A percentile compares a stretch with the other conserved stretches of the same genome.
These are phyloP conservation scores for Cercophora newfieldiana DNA, from an alignment of 495 filamentous ascomycete genomes.

Conservation along the genomic window DNA sequence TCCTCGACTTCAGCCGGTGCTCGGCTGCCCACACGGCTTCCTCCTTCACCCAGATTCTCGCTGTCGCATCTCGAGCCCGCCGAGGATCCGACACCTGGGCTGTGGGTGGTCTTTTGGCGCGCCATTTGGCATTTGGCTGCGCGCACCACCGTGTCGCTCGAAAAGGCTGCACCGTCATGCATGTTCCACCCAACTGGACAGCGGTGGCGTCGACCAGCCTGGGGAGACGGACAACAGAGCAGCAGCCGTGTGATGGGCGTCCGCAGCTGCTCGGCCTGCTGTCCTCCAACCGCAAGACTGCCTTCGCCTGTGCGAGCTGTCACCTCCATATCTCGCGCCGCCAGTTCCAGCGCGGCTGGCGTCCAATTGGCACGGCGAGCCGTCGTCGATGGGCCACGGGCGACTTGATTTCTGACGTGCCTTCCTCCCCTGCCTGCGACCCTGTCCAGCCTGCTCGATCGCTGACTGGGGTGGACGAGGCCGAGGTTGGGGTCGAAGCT, in stretches of 20 bases:
- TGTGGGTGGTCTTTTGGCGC: background rate
- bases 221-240: background rate
- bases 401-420: slow-evolving; percentile 26
- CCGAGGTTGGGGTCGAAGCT: slow-evolving; percentile 15
- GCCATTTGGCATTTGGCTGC: slow-evolving; percentile 1
- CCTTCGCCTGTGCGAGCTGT: background rate
- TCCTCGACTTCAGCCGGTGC: slow-evolving; percentile 29
- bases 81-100: slow-evolving; percentile 8
- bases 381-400: slow-evolving; percentile 3
- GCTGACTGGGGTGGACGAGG: slow-evolving; percentile 13
- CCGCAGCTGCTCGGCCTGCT: background rate
- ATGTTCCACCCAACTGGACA: slow-evolving; percentile 21
- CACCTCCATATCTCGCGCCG: background rate
- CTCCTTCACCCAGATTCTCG: slow-evolving; percentile 6
- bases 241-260: background rate
- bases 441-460: slow-evolving; percentile 16
- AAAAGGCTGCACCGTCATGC: slow-evolving; percentile 20
- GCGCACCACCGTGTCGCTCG: slow-evolving; percentile 7
- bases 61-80: slow-evolving; percentile 8
- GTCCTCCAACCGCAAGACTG: background rate
- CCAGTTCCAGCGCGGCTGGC: background rate
- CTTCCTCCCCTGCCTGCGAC: slow-evolving; percentile 8
- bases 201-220: slow-evolving; percentile 19
- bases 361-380: background rate
- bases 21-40: slow-evolving; percentile 18